These are phyloP conservation scores for Neurospora tetraspora DNA, from an alignment of 495 filamentous ascomycete genomes.

Conservation along the genomic window DNA sequence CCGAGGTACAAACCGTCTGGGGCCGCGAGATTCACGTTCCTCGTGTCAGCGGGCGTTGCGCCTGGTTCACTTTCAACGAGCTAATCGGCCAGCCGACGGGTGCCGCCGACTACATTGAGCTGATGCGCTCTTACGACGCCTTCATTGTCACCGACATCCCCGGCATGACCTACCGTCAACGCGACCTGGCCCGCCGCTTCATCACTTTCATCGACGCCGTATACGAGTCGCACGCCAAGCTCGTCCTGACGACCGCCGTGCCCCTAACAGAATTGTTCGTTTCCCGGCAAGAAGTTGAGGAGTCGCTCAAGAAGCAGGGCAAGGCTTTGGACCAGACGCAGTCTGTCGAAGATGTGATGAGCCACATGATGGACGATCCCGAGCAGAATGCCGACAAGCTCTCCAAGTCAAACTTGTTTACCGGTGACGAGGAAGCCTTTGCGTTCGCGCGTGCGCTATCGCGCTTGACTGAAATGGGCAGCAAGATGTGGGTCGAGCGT, in stretches of 20 bases:
- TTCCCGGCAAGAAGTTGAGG: slow-evolving; percentile 61
- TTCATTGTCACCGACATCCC: slow-evolving; percentile 90
- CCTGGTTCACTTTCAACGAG: slow-evolving; percentile 83
- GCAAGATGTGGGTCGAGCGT: slow-evolving; percentile 86
- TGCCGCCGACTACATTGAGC: slow-evolving; percentile 90
- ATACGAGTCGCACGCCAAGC: slow-evolving; percentile 80
- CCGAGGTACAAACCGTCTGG: slow-evolving; percentile 80
- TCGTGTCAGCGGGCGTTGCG: slow-evolving; percentile 74
- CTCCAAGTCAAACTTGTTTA: slow-evolving; percentile 80
- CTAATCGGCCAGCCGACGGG: slow-evolving; percentile 78
- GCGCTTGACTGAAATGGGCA: slow-evolving; percentile 84
- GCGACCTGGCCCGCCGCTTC: slow-evolving; percentile 87
- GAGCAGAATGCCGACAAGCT: slow-evolving; percentile 77
- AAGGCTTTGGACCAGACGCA: slow-evolving; percentile 36
- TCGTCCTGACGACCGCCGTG: slow-evolving; percentile 82
- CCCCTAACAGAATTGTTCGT: slow-evolving; percentile 82
- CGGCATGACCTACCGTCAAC: slow-evolving; percentile 72
- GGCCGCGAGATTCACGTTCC: slow-evolving; percentile 83
- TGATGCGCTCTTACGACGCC: slow-evolving; percentile 81
- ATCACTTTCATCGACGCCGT: slow-evolving; percentile 97
- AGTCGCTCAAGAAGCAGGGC: slow-evolving; percentile 34
- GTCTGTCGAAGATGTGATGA: slow-evolving; percentile 71
- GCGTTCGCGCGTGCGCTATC: slow-evolving; percentile 87
- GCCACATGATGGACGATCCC: slow-evolving; percentile 87
- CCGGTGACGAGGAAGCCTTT: slow-evolving; percentile 92